Evolutionary conservation across 768 basidiomycete genomes (phyloP).

Genomic region (Postia placenta): DNA sequence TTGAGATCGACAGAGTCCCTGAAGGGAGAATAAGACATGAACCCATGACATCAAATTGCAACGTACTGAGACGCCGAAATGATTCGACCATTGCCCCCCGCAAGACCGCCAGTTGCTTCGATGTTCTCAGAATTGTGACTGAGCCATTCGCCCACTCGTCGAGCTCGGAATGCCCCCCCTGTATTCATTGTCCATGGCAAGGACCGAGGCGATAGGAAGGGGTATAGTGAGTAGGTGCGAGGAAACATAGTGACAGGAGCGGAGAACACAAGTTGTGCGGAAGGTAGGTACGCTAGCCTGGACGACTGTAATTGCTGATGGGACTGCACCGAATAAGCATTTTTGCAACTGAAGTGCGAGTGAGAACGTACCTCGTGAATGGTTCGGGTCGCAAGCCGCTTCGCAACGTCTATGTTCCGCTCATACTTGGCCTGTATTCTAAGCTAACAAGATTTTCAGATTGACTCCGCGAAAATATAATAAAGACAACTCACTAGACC

Average conservation of each 20-base stretch:
- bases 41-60: neutral
- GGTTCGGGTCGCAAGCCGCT: slow-evolving; percentile 46
- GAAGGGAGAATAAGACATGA: neutral
- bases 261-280: slow-evolving; percentile 1
- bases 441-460: slow-evolving; percentile 32
- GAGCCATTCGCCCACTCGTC: slow-evolving; percentile 60
- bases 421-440: slow-evolving; percentile 46
- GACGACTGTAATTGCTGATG: slow-evolving; percentile 4
- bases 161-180: slow-evolving; percentile 48
- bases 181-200: slow-evolving; percentile 42
- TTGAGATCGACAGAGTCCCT: slow-evolving; percentile 11
- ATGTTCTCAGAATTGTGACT: slow-evolving; percentile 28
- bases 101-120: slow-evolving; percentile 32
- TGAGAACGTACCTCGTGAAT: slow-evolving; percentile 41
- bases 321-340: neutral
- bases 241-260: slow-evolving; percentile 20
- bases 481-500: slow-evolving; percentile 25
- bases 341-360: slow-evolving; percentile 9
- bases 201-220: slow-evolving; percentile 48
- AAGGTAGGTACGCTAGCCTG: slow-evolving; percentile 17
- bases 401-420: slow-evolving; percentile 35
- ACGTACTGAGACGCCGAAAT: slow-evolving; percentile 33
- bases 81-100: slow-evolving; percentile 27
- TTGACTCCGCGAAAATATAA: neutral
- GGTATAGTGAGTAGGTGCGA: slow-evolving; percentile 57